Evolutionary conservation across 1,139 yeast species (phyloP).

Genomic region (Candida tetrigidarum): DNA sequence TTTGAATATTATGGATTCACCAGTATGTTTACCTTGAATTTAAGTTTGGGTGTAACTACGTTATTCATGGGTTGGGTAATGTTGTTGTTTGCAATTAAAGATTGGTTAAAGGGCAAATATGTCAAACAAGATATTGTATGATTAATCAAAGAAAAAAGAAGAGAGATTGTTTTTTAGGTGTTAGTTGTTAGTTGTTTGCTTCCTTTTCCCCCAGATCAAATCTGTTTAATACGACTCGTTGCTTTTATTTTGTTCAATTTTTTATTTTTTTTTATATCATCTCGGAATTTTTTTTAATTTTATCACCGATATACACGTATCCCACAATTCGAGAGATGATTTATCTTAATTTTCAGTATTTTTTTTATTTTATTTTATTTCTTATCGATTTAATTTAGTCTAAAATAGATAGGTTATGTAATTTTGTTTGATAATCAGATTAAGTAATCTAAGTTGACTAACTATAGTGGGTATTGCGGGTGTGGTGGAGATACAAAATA

Average conservation of each 20-base stretch:
- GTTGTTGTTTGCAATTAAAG: constrained; percentile 67
- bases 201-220: not conserved
- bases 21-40: constrained; percentile 87
- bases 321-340: too few species aligned
- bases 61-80: constrained; percentile 93
- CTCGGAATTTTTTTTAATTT: too few species aligned
- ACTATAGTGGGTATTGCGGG: too few species aligned
- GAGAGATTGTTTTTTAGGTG: not conserved
- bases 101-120: constrained; percentile 39
- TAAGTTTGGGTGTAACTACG: constrained; percentile 77
- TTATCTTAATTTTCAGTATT: too few species aligned
- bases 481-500: too few species aligned
- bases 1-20: constrained; percentile 87
- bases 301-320: too few species aligned
- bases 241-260: not conserved
- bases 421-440: too few species aligned
- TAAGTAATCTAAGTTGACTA: too few species aligned
- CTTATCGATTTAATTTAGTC: too few species aligned
- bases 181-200: constrained; percentile 1
- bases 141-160: not conserved
- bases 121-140: constrained; percentile 8
- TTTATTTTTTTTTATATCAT: too few species aligned
- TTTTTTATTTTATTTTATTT: too few species aligned
- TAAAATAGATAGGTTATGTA: too few species aligned
- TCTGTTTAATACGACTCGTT: not conserved